Base-by-base conservation (phyloP, 2,329 filamentous ascomycete species). In the Pestalotiopsis sp. region DNA sequence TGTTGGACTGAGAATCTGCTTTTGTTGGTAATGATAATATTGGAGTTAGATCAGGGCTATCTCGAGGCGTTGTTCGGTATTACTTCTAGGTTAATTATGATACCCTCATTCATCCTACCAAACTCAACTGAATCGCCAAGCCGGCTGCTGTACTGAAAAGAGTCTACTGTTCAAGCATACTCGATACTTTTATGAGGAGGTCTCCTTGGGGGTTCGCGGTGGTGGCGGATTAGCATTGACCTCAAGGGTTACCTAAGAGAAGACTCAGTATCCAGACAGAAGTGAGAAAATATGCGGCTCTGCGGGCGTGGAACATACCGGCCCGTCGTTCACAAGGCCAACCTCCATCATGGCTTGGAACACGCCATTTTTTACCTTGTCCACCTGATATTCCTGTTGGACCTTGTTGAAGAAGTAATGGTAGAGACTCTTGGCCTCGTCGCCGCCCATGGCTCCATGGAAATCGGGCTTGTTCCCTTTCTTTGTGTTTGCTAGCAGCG, bases 311-410 rank as follows among this genome's bases (percentile, higher is more conserved):
- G 10, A 13, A 56, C 63, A 74, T 77, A 91, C 89, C 66, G 90
- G 90, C 1, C 90, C 89, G 73, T 98, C 95, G 73, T 98, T 98
- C 63, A 98, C 90, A 38, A 98, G 81, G 62, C 92, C 92, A 68
- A 99, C 95, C 76, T 98, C 92, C 96, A 99, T 99, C 94, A 97
- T 98, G 63, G 96, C 96, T 77, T 97, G 95, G 79, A 99, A 99
- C 38, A 95, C 89, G n/a, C 97, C 96, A 77, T 99, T 91, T 78
- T 97, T 94, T 68, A 99, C 94, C 71, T 86, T 90, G 9, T 94
- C 92, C 6, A 87, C 79, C 4, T 83, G 79, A 78, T 98, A 97
- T 2, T 89, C 85, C 66, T 90, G 85, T 73, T 90, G 87, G 56
- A 98, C 89, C 73, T 92, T 92, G 64, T 87, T 82, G 73, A 94